phyloP scores from a whole-genome alignment of 2,329 filamentous ascomycete genomes.

The Thyridium curvatum region DNA sequence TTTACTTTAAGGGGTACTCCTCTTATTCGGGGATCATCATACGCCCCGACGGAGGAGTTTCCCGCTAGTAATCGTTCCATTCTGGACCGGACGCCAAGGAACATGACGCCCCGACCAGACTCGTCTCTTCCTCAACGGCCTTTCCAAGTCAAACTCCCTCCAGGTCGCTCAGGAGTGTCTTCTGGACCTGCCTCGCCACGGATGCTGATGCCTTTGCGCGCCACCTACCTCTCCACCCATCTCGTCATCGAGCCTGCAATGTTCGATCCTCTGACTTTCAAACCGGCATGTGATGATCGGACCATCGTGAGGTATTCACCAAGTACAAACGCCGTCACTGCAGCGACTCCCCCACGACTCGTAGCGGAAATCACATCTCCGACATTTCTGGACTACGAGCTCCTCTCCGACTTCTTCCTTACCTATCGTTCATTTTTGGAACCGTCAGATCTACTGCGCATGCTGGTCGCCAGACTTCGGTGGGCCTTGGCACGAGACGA shows the following conservation, averaged over 20 bases:
- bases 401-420: constrained; percentile 95
- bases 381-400: constrained; percentile 91
- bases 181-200: constrained; percentile 20
- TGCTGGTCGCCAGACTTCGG: constrained; percentile 75
- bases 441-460: constrained; percentile 67
- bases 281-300: constrained; percentile 72
- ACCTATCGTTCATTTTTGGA: constrained; percentile 87
- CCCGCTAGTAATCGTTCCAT: constrained; percentile 55
- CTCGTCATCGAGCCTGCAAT: constrained; percentile 63
- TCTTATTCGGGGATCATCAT: constrained; percentile 73
- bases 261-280: constrained; percentile 74
- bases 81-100: constrained; percentile 29
- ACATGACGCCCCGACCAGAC: constrained; percentile 22
- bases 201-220: constrained; percentile 32
- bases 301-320: constrained; percentile 77
- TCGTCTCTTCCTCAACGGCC: constrained; percentile 3
- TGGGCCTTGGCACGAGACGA: constrained; percentile 81
- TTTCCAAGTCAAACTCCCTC: no score
- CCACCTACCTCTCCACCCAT: constrained; percentile 42
- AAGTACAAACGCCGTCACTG: constrained; percentile 67
- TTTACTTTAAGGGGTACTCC: constrained; percentile 74
- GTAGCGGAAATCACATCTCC: constrained; percentile 96
- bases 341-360: constrained; percentile 83
- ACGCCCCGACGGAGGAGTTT: constrained; percentile 67
- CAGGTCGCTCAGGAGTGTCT: no score